Evolutionary conservation across 2,329 filamentous ascomycete species (phyloP).

Genomic region (Thermomyces lanuginosus): DNA sequence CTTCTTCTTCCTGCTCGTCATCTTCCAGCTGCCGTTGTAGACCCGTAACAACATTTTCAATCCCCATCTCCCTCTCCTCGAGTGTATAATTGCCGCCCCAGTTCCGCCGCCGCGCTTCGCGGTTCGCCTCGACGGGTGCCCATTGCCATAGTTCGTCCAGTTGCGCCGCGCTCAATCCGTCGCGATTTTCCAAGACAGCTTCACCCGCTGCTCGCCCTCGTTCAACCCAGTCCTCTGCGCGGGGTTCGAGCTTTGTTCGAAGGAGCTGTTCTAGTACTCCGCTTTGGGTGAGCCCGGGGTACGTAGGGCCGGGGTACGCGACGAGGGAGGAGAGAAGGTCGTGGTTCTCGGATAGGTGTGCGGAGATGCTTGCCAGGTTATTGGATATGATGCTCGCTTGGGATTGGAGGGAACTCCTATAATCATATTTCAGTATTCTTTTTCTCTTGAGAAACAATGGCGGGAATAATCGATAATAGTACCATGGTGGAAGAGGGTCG

Average conservation of each 20-base stretch:
- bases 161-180: constrained; percentile 29
- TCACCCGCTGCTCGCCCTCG: constrained; percentile 37
- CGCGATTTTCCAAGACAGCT: constrained; percentile 6
- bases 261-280: constrained; percentile 50
- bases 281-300: constrained; percentile 49
- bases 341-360: constrained; percentile 47
- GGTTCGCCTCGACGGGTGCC: constrained; percentile 34
- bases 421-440: constrained; percentile 2
- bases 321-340: constrained; percentile 54
- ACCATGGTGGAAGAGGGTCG: constrained; percentile 54
- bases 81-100: constrained; percentile 53
- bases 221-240: constrained; percentile 56
- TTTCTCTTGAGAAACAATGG: not conserved
- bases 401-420: constrained; percentile 54
- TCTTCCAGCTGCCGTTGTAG: constrained; percentile 43
- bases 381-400: constrained; percentile 54
- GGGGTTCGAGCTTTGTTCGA: constrained; percentile 68
- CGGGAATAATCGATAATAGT: constrained; percentile 11
- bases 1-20: constrained; percentile 33
- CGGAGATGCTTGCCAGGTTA: constrained; percentile 51
- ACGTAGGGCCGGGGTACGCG: constrained; percentile 60
- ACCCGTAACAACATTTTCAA: constrained; percentile 57
- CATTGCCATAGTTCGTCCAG: constrained; percentile 45
- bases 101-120: constrained; percentile 30
- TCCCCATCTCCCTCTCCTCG: constrained; percentile 49